Conservation (phyloP, 192 early-diverging fungal species). For the Podila epicladia region DNA sequence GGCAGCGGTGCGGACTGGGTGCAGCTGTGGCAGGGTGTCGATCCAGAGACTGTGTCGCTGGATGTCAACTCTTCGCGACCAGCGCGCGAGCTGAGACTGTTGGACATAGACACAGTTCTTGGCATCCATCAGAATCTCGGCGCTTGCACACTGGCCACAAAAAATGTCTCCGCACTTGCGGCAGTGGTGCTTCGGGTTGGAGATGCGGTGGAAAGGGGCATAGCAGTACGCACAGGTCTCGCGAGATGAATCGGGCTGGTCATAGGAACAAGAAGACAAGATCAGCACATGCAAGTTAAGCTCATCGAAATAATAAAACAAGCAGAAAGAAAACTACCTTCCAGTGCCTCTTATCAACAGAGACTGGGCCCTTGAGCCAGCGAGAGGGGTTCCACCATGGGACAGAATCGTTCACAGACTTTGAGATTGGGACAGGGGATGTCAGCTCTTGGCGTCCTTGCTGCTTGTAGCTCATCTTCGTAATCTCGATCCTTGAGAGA, state of each 20-base stretch:
- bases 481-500: slow-evolving; percentile 34
- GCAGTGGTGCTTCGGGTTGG: slow-evolving; percentile 48
- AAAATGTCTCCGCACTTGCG: slow-evolving; percentile 47
- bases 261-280: neutral
- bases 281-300: neutral
- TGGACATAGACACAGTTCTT: slow-evolving; percentile 52
- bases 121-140: slow-evolving; percentile 50
- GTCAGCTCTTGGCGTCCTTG: slow-evolving; percentile 41
- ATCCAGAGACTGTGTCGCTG: slow-evolving; percentile 48
- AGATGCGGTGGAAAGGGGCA: slow-evolving; percentile 34
- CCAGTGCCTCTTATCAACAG: slow-evolving; percentile 45
- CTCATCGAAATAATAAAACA: neutral
- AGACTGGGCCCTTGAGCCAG: slow-evolving; percentile 26
- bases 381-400: slow-evolving; percentile 43
- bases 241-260: slow-evolving; percentile 38
- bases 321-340: slow-evolving; percentile 12
- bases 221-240: slow-evolving; percentile 45
- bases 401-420: slow-evolving; percentile 16
- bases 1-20: slow-evolving; percentile 42
- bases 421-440: slow-evolving; percentile 33
- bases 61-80: slow-evolving; percentile 41
- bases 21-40: slow-evolving; percentile 44
- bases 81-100: slow-evolving; percentile 44
- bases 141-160: slow-evolving; percentile 46
- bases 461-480: slow-evolving; percentile 52